These are phyloP conservation scores for Teratosphaeriaceae sp. DNA, from an alignment of 2,329 filamentous ascomycete genomes.

Conservation along the genomic window DNA sequence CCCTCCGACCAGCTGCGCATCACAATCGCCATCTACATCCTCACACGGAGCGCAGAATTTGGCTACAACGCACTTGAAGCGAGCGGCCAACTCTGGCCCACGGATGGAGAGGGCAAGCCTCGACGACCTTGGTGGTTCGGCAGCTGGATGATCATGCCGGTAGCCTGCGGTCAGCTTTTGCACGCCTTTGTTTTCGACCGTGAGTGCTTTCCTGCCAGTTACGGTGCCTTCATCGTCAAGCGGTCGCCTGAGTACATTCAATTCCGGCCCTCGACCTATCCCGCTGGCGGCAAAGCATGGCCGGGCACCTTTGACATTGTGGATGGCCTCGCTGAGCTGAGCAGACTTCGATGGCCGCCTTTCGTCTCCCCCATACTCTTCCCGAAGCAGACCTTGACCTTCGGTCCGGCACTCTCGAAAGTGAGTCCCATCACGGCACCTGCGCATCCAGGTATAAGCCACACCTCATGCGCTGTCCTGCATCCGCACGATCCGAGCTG, in stretches of 20 bases:
- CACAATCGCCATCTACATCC: conserved; percentile 72
- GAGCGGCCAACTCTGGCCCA: conserved; percentile 48
- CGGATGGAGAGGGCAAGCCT: conserved; percentile 30
- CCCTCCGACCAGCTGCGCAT: conserved; percentile 65
- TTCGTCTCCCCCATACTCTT: conserved; percentile 85
- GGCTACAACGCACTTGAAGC: conserved; percentile 77
- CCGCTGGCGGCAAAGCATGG: conserved; percentile 63
- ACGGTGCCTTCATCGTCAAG: conserved; percentile 59
- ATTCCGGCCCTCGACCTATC: conserved; percentile 60
- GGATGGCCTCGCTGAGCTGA: conserved; percentile 75
- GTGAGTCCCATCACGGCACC: conserved; percentile 74
- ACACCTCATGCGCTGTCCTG: conserved; percentile 80
- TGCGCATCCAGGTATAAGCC: conserved; percentile 79
- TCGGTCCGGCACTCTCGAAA: conserved; percentile 48
- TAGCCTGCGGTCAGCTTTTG: conserved; percentile 43
- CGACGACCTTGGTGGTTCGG: conserved; percentile 61
- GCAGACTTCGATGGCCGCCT: conserved; percentile 76
- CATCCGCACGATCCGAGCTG: conserved; percentile 87
- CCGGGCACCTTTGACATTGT: conserved; percentile 69
- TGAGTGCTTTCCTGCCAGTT: conserved; percentile 48
- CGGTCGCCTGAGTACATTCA: conserved; percentile 77
- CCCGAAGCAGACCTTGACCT: conserved; percentile 54
- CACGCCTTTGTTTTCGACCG: conserved; percentile 47
- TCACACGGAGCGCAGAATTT: conserved; percentile 79
- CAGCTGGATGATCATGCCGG: conserved; percentile 46